Evolutionary conservation across 345 rosid species (phyloP), one percentile per base, ranked within the genome.

Genomic region (Orychophragmus violaceus): DNA sequence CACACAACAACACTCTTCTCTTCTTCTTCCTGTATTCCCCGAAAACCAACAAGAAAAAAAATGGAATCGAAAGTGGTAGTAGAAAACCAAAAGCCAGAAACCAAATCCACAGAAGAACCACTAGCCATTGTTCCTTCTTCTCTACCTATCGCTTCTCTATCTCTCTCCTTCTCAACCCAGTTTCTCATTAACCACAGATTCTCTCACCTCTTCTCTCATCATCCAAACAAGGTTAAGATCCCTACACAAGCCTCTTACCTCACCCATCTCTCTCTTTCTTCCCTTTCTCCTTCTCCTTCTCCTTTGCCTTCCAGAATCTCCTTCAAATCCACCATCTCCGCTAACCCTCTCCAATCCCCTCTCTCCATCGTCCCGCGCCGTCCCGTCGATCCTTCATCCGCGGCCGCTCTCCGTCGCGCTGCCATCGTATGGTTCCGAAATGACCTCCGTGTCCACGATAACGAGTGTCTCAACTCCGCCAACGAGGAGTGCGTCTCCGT

Each of bases 351-450:
- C 11, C 91, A 86, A 17, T 78, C 74, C 69, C 95, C 98, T 11
- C 94, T 91, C 81, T 74, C 96, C 5, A 78, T 89, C 41, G 85
- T 81, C 56, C 97, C 99, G 1, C 91, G 85, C 78, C 96, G 96
- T 70, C 97, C 94, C 27, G 55, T 83, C 9, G 99, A 95, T 68
- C 98, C 99, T 39, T 83, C 89, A 66, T 83, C 81, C 63, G 88
- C 85, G 55, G 96, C 94, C 19, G 89, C 78, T 51, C 71, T 91
- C 49, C 99, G 97, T 14, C 93, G 95, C 36, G 82, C 94, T 44
- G 66, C 96, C 79, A 66, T 95, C 61, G 93, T 89, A 32, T 89
- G 96, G 96, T 89, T 91, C 80, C 97, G 99, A 4, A 87, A 86
- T 37, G 99, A 95, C 82, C 79, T 95, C 48, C 96, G 99, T 12